phyloP scores from a whole-genome alignment of 768 basidiomycete genomes.

The Galerina sulciceps region DNA sequence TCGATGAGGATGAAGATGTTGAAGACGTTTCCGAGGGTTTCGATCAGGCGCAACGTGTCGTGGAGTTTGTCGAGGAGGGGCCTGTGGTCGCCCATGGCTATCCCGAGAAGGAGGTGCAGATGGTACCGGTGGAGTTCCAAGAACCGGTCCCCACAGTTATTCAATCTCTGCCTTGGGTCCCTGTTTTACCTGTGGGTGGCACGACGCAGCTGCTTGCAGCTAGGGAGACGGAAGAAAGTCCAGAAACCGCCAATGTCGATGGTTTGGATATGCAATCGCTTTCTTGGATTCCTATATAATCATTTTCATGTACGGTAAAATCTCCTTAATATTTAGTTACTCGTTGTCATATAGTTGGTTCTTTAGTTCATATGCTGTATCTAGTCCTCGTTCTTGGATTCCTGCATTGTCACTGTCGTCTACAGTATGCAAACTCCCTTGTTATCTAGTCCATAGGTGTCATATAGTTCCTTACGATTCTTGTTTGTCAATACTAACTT shows the following conservation, averaged over 20 bases:
- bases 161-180: not conserved
- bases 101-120: not conserved
- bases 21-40: not conserved
- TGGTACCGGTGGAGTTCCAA: no score
- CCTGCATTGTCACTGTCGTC: not conserved
- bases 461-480: no score
- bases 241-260: not conserved
- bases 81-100: not conserved
- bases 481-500: not conserved
- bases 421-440: not conserved
- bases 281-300: slow-evolving; percentile 8
- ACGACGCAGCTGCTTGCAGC: not conserved
- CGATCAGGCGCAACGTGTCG: not conserved
- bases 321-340: no score
- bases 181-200: not conserved
- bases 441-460: no score
- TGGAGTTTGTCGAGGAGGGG: not conserved
- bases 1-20: slow-evolving; percentile 12
- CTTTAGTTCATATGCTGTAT: no score
- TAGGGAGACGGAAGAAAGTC: not conserved
- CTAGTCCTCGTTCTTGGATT: slow-evolving; percentile 7
- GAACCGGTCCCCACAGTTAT: not conserved
- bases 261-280: not conserved
- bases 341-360: no score
- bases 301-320: not conserved